Base-by-base conservation (phyloP, 306 rosid species). In the Crotalaria pallida region DNA sequence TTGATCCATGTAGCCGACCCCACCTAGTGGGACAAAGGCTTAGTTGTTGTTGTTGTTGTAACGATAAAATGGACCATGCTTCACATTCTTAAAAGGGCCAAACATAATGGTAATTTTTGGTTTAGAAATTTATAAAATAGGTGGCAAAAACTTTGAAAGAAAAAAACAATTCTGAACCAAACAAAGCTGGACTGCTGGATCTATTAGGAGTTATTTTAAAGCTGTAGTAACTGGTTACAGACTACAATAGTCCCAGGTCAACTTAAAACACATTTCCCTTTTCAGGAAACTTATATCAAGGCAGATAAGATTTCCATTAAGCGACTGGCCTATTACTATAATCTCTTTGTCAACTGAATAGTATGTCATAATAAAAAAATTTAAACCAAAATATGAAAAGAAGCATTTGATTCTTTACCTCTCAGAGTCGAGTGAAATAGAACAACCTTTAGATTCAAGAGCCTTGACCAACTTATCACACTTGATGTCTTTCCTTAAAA, bases 361-460 rank as follows among this genome's bases (percentile, higher is more conserved):
- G 10, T 58, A 22, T 41, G 51, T 73, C 60, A 41, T 47, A 6
- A 17, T 66, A 44, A 0, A 65, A 57, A 38, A 34, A 9, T 5
- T 34, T 1, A 58, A 67, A 60, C 38, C 41, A 45, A 57, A 16
- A 58, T 48, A 65, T 12, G 22, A 26, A 60, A 34, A 57, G 33
- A 58, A 22, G 15, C 45, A 69, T 55, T 31, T 73, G 59, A 41
- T 45, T 50, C 8, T 52, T 72, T 78, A 90, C 96, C 92, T 84
- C 96, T 23, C 64, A 36, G 79, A 81, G 61, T 34, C 83, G 4
- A 60, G 45, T 60, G 66, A 59, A 22, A 67, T 18, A 44, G 73
- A 79, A 78, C 80, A 83, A 52, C 88, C 88, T 66, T 72, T 80
- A 76, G 76, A 65, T 70, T 85, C 75, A 55, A 90, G 84, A 9